phyloP scores from a whole-genome alignment of 768 basidiomycete species.

The Cubamyces lactineus region DNA sequence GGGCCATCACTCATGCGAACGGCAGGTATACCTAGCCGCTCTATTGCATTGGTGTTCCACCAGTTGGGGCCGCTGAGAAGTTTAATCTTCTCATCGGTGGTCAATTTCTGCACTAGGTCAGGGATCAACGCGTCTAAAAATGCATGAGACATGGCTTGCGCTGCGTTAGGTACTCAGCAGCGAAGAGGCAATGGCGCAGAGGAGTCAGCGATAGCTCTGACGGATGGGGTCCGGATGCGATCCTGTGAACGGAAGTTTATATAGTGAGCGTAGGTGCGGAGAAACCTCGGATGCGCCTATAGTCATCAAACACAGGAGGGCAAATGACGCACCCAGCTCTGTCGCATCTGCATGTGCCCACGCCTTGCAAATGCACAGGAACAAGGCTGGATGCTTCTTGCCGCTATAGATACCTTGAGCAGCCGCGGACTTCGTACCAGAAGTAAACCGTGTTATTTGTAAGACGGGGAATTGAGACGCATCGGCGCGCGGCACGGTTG shows the following conservation, averaged over 20 bases:
- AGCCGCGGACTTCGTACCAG: no score
- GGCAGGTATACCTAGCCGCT: conserved; percentile 62
- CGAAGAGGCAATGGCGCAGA: neutral
- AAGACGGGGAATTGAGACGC: conserved; percentile 9
- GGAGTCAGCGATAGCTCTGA: neutral
- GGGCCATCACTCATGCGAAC: conserved; percentile 77
- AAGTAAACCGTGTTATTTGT: neutral
- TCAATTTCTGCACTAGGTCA: conserved; percentile 54
- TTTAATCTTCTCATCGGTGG: conserved; percentile 63
- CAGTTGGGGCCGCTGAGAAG: conserved; percentile 68
- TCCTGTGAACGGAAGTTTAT: neutral
- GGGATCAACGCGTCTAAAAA: conserved; percentile 60
- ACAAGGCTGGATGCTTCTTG: neutral
- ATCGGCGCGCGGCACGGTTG: neutral
- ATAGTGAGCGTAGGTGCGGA: conserved; percentile 5
- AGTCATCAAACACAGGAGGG: conserved; percentile 2
- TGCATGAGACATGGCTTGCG: conserved; percentile 36
- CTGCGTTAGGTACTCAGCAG: neutral
- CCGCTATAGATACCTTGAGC: no score
- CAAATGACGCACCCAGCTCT: conserved; percentile 7
- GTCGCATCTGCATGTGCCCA: neutral
- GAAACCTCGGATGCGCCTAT: conserved; percentile 17
- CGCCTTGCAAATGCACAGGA: neutral
- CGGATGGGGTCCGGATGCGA: neutral
- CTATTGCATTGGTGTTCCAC: conserved; percentile 68